Base-by-base conservation (phyloP, 2,329 filamentous ascomycete genomes). In the Colletotrichum limetticola region DNA sequence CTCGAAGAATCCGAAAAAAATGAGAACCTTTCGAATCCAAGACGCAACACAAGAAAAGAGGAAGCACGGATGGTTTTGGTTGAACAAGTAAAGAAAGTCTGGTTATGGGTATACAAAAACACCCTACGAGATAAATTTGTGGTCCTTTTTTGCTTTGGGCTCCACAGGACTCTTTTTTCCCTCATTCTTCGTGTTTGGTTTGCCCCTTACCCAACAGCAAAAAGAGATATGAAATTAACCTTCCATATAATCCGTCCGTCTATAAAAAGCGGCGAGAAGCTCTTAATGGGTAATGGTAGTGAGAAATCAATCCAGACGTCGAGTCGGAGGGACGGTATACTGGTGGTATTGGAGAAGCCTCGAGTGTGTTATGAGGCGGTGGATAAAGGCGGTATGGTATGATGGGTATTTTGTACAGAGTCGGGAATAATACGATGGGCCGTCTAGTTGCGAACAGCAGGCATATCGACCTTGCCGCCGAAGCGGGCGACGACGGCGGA, bases 1-100 rank as follows among this genome's bases (percentile, higher is more conserved):
- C 37, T 42, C 16, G 37, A 42, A 32, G 30, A 32, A 32, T 32
- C 30, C 30, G 30, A 42, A 19, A 14, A 2, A 2, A 46, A 35
- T 30, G 14, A 60, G 26, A n/a, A 35, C 42, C 52, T 5, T 42
- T 19, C 37, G 59, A 69, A 64, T 72, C 66, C 66, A 72, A 71
- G 26, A 71, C 30, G 14, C 49, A 49, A 49, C 42, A 22, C 22
- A 35, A 55, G 4, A 19, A 42, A 42, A 49, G 49, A 3, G 26
- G 55, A 42, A 49, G 35, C 52, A 30, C 61, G 32, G 5, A 12
- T 61, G 5, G 24, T 22, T 26, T 14, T 63, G 55, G 62, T 24
- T 46, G 4, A 71, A 73, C 66, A 71, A 71, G 60, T 73, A 70
- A 70, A 66, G 66, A 73, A 72, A 61, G 71, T 73, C 71, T 61